These are phyloP conservation scores for Bolboschoenus planiculmis DNA, from an alignment of 176 grass and related monocot genomes.

Conservation along the genomic window DNA sequence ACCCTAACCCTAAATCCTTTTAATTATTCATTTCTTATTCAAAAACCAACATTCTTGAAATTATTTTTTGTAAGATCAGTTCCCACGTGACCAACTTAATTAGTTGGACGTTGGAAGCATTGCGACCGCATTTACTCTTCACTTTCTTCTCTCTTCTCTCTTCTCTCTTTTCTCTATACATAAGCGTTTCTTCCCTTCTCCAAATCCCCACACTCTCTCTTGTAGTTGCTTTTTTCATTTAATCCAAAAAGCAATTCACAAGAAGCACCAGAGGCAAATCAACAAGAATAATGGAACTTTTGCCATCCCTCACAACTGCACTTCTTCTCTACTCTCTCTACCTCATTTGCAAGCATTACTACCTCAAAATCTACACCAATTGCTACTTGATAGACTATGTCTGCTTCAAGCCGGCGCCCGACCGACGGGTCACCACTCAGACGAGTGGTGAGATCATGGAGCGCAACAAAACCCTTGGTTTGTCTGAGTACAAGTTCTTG, in stretches of 20 bases:
- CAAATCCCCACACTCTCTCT: neutral
- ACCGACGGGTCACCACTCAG: constrained; percentile 42
- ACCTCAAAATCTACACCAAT: constrained; percentile 8
- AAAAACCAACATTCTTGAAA: no score
- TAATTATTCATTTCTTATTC: neutral
- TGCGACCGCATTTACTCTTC: constrained; percentile 24
- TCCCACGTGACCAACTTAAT: constrained; percentile 24
- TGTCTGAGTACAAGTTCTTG: constrained; percentile 50
- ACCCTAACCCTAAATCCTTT: neutral
- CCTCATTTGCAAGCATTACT: constrained; percentile 15
- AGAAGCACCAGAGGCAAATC: neutral
- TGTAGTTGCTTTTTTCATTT: neutral
- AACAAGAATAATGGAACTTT: constrained; percentile 1
- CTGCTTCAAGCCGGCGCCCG: constrained; percentile 39
- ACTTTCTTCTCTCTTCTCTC: neutral
- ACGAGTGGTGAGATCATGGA: constrained; percentile 26
- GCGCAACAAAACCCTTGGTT: constrained; percentile 35
- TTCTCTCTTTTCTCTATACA: constrained; percentile 3
- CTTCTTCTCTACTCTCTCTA: constrained; percentile 19
- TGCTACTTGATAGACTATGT: constrained; percentile 75
- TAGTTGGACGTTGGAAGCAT: constrained; percentile 25
- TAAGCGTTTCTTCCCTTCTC: neutral
- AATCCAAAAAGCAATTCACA: neutral
- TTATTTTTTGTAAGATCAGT: neutral
- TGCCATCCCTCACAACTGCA: constrained; percentile 6